Evolutionary conservation across 2,329 filamentous ascomycete species (phyloP).

Genomic region (Aspergillus uvarum): DNA sequence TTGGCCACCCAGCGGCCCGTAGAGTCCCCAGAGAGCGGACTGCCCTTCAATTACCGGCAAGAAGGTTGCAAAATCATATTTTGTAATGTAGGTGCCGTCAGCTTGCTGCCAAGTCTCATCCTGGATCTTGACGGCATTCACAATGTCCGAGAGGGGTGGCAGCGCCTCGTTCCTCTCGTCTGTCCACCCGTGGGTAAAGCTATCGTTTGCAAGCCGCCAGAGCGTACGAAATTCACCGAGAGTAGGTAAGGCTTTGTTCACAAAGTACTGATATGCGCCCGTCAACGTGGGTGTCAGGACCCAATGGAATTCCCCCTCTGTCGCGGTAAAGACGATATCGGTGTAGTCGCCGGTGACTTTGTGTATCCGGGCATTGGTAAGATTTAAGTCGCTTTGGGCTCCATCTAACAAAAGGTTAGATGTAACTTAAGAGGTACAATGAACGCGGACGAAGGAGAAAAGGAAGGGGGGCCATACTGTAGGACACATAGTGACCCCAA

Average conservation of each 20-base stretch:
- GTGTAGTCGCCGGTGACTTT: constrained; percentile 46
- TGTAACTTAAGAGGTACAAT: not conserved
- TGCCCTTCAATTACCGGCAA: no score
- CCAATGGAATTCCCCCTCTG: constrained; percentile 54
- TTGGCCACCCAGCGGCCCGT: constrained; percentile 32
- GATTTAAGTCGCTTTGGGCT: constrained; percentile 48
- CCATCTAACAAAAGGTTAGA: constrained; percentile 39
- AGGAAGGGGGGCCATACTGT: constrained; percentile 33
- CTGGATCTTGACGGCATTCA: constrained; percentile 50
- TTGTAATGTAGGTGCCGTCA: constrained; percentile 53
- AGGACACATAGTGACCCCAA: constrained; percentile 47
- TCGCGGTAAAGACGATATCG: constrained; percentile 50
- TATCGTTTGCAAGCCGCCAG: constrained; percentile 51
- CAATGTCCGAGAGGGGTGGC: constrained; percentile 47
- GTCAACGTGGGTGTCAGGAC: constrained; percentile 50
- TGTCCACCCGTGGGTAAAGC: constrained; percentile 50
- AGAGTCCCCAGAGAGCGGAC: constrained; percentile 40
- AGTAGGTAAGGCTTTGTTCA: constrained; percentile 50
- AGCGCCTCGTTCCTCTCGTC: constrained; percentile 48
- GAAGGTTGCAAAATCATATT: constrained; percentile 50
- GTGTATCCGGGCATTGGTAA: constrained; percentile 49
- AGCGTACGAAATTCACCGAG: constrained; percentile 54
- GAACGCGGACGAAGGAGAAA: not conserved
- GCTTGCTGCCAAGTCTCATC: constrained; percentile 55
- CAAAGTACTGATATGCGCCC: constrained; percentile 58